These are phyloP conservation scores for Aspergillus niger DNA, from an alignment of 2,329 filamentous ascomycete species.

Conservation along the genomic window DNA sequence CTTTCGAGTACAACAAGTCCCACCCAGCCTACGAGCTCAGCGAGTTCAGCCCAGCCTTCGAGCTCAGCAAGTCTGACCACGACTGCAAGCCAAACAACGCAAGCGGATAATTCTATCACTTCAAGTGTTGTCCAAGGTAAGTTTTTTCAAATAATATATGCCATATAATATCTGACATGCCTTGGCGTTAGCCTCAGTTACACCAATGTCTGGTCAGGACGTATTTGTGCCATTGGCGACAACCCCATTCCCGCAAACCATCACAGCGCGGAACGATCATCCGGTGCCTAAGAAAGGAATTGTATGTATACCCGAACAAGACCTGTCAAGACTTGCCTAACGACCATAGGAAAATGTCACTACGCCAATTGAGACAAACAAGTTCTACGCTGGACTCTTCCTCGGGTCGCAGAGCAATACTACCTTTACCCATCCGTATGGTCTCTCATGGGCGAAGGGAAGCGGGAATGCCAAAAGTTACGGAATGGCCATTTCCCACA, in stretches of 20 bases:
- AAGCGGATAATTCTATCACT: neutral
- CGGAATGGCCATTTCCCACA: slow-evolving; percentile 76
- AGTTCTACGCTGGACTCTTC: slow-evolving; percentile 78
- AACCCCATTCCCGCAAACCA: slow-evolving; percentile 40
- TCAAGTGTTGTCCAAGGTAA: slow-evolving; percentile 10
- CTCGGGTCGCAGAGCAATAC: slow-evolving; percentile 69
- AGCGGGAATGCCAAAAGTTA: slow-evolving; percentile 65
- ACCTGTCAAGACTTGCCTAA: slow-evolving; percentile 11
- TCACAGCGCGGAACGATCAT: slow-evolving; percentile 44
- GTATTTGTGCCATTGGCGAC: slow-evolving; percentile 46
- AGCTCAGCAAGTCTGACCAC: neutral
- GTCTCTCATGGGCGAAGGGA: slow-evolving; percentile 68
- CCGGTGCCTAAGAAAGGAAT: slow-evolving; percentile 44
- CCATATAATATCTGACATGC: slow-evolving; percentile 3
- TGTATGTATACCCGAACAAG: slow-evolving; percentile 30
- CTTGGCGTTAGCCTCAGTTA: slow-evolving; percentile 6
- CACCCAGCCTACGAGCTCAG: neutral
- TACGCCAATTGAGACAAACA: slow-evolving; percentile 49
- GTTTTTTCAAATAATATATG: too few species aligned
- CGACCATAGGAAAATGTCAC: slow-evolving; percentile 30
- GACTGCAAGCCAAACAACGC: neutral
- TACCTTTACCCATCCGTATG: slow-evolving; percentile 76
- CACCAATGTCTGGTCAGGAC: slow-evolving; percentile 40
- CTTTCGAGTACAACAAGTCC: neutral
- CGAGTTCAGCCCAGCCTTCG: neutral